Evolutionary conservation across 1,284 basidiomycete genomes (phyloP).

Genomic region (Ustilago trichophora): DNA sequence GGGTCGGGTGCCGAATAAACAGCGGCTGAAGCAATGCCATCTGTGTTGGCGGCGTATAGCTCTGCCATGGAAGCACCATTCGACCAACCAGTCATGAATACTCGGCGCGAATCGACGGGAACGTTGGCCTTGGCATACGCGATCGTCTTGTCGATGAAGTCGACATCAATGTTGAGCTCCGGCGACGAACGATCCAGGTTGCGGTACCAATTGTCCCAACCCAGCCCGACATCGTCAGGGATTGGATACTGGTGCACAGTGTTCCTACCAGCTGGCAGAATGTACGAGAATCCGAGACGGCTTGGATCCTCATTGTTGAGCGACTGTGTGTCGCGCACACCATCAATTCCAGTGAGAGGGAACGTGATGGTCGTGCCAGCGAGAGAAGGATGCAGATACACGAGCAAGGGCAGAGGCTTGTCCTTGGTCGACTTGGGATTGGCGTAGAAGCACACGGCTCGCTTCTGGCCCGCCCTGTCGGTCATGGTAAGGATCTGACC

Average conservation of each 20-base stretch:
- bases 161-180: slow-evolving; percentile 24
- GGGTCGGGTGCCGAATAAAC: slow-evolving; percentile 39
- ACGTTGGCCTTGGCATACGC: slow-evolving; percentile 16
- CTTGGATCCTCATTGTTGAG: slow-evolving; percentile 18
- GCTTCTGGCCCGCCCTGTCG: slow-evolving; percentile 11
- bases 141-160: slow-evolving; percentile 29
- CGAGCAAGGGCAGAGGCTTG: slow-evolving; percentile 25
- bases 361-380: slow-evolving; percentile 1
- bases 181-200: slow-evolving; percentile 32
- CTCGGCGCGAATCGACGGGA: slow-evolving; percentile 13
- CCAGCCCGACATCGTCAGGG: slow-evolving; percentile 20
- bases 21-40: slow-evolving; percentile 31
- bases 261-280: slow-evolving; percentile 27
- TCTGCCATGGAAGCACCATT: slow-evolving; percentile 16
- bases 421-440: slow-evolving; percentile 22
- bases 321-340: slow-evolving; percentile 17
- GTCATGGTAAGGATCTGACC: slow-evolving; percentile 17
- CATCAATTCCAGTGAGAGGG: slow-evolving; percentile 20
- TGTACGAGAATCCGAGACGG: slow-evolving; percentile 25
- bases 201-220: slow-evolving; percentile 43
- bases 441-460: slow-evolving; percentile 27
- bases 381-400: slow-evolving; percentile 24
- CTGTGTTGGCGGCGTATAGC: slow-evolving; percentile 21
- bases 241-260: slow-evolving; percentile 23
- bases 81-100: slow-evolving; percentile 25